Conservation (phyloP, 495 filamentous ascomycete genomes). For the Aspergillus taichungensis region DNA sequence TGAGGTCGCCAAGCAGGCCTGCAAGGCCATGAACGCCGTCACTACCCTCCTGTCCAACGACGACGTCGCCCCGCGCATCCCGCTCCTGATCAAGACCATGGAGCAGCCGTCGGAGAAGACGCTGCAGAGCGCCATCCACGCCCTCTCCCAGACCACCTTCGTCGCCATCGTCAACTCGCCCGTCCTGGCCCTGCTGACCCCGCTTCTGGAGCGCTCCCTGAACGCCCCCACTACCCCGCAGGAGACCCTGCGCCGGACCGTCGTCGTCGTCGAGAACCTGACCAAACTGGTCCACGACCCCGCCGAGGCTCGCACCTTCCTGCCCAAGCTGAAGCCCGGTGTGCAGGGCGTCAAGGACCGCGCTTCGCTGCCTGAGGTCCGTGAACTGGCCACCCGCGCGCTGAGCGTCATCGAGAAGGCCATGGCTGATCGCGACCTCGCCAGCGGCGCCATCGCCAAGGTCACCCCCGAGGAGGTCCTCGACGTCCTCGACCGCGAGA, state of each 20-base stretch:
- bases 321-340: slow-evolving; percentile 92
- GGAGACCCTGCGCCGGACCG: slow-evolving; percentile 90
- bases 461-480: slow-evolving; percentile 71
- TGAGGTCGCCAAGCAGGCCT: slow-evolving; percentile 81
- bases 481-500: slow-evolving; percentile 61
- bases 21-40: slow-evolving; percentile 83
- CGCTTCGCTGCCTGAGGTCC: slow-evolving; percentile 89
- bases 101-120: slow-evolving; percentile 85
- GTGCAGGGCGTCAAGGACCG: slow-evolving; percentile 79
- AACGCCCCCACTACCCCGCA: slow-evolving; percentile 85
- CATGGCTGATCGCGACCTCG: slow-evolving; percentile 61
- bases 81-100: slow-evolving; percentile 89
- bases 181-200: slow-evolving; percentile 92
- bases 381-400: slow-evolving; percentile 77
- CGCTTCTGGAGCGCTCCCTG: slow-evolving; percentile 84
- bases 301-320: slow-evolving; percentile 88
- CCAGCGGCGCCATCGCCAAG: slow-evolving; percentile 52
- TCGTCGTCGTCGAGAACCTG: slow-evolving; percentile 97
- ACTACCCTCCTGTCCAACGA: slow-evolving; percentile 93
- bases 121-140: slow-evolving; percentile 91
- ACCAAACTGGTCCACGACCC: slow-evolving; percentile 98
- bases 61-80: slow-evolving; percentile 88
- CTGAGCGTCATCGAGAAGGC: slow-evolving; percentile 86
- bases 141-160: slow-evolving; percentile 96
- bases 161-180: slow-evolving; percentile 96